These are phyloP conservation scores for Quercus lobata DNA, from an alignment of 331 rosid genomes.

Conservation along the genomic window DNA sequence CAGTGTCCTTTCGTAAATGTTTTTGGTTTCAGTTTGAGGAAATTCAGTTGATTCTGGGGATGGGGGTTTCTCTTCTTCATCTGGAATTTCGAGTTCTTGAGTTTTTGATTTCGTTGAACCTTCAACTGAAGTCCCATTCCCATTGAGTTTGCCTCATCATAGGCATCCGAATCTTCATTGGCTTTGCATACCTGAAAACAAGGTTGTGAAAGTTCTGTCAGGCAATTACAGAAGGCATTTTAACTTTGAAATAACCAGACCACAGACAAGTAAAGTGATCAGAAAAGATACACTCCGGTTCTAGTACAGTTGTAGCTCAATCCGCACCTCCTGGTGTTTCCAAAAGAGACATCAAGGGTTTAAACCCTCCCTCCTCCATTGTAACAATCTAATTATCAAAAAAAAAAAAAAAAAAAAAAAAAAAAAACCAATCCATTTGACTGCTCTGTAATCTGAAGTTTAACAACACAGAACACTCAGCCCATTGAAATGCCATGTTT, in stretches of 20 bases:
- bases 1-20: conserved; percentile 59
- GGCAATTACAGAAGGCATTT: neutral
- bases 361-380: no score
- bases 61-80: conserved; percentile 35
- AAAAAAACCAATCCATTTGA: neutral
- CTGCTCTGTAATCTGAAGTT: neutral
- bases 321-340: no score
- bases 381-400: no score
- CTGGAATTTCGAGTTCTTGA: conserved; percentile 11
- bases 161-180: conserved; percentile 49
- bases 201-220: neutral
- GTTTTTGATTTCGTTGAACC: conserved; percentile 5
- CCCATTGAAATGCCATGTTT: neutral
- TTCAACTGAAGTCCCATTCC: conserved; percentile 13
- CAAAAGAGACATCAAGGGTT: no score
- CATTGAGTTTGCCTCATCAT: conserved; percentile 33
- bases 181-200: conserved; percentile 51
- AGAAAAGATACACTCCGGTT: neutral
- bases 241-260: neutral
- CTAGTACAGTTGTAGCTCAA: no score
- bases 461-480: neutral
- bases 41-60: conserved; percentile 25
- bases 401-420: no score
- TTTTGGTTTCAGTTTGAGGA: conserved; percentile 12
- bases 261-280: neutral